Percentiles rank a stretch among this genome's conserved stretches.
Evolutionary conservation across 2,329 filamentous ascomycete genomes (phyloP).

Genomic region (Ampelomyces quisqualis): DNA sequence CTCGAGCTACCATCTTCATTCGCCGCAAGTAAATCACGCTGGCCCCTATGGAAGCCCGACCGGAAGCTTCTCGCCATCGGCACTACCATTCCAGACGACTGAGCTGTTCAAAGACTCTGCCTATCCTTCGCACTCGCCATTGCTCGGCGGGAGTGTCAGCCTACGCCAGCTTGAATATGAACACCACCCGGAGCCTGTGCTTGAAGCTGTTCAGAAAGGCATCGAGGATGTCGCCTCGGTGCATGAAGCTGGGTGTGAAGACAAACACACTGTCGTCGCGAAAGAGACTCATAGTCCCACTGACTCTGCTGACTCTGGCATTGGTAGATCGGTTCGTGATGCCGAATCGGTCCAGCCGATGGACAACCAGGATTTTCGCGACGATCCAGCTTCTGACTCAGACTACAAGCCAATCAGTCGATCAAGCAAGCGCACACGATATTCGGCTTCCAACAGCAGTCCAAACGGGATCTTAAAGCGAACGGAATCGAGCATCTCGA

Average conservation of each 20-base stretch:
- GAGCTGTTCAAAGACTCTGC: conserved; percentile 18
- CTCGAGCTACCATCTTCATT: conserved; percentile 36
- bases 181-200: conserved; percentile 28
- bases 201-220: conserved; percentile 30
- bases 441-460: conserved; percentile 28
- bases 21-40: conserved; percentile 22
- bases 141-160: conserved; percentile 22
- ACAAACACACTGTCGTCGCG: conserved; percentile 18
- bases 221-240: conserved; percentile 25
- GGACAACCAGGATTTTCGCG: conserved; percentile 28
- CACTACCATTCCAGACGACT: conserved; percentile 19
- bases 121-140: conserved; percentile 12
- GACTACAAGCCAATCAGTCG: conserved; percentile 36
- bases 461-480: conserved; percentile 21
- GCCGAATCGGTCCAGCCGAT: conserved; percentile 43
- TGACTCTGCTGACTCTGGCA: conserved; percentile 28
- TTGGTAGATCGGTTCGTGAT: conserved; percentile 33
- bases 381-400: conserved; percentile 37
- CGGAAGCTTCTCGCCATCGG: conserved; percentile 16
- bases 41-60: conserved; percentile 22
- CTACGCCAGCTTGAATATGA: conserved; percentile 39
- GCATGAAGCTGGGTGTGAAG: conserved; percentile 22
- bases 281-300: conserved; percentile 17
- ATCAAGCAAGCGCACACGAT: conserved; percentile 27
- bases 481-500: conserved; percentile 22